A percentile compares a stretch with the other conserved stretches of the same genome.
phyloP scores from a whole-genome alignment of 345 rosid species.

The Lepidium aucheri region DNA sequence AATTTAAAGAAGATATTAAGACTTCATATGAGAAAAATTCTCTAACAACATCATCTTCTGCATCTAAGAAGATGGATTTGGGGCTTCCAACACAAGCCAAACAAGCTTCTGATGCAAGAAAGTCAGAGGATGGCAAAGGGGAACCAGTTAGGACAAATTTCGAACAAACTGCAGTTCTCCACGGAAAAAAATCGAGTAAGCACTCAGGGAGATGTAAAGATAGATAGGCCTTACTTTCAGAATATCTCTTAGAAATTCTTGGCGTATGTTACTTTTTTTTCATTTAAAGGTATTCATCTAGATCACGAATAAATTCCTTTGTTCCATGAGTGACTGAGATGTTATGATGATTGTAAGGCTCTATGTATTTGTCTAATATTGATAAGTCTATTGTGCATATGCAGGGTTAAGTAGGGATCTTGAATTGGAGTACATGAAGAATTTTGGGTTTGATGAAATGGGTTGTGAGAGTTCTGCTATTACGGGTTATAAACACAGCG shows the following conservation, averaged over 20 bases:
- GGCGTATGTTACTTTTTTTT: background rate
- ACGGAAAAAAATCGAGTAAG: background rate
- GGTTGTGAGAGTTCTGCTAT: constrained; percentile 46
- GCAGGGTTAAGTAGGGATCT: background rate
- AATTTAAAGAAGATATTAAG: background rate
- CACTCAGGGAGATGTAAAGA: background rate
- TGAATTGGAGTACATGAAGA: constrained; percentile 19
- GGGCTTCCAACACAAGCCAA: constrained; percentile 22
- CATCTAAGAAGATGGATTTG: constrained; percentile 13
- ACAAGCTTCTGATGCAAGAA: constrained; percentile 13
- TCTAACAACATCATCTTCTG: constrained; percentile 24
- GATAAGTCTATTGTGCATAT: background rate
- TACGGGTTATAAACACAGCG: constrained; percentile 32
- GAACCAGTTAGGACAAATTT: constrained; percentile 3
- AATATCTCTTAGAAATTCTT: background rate
- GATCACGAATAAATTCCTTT: background rate
- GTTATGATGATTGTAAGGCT: background rate
- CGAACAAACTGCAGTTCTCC: background rate
- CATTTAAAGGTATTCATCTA: background rate
- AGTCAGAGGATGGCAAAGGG: constrained; percentile 23
- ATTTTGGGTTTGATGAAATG: constrained; percentile 40
- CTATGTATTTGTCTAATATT: background rate
- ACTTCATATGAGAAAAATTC: constrained; percentile 1
- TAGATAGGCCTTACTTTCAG: background rate
- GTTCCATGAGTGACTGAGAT: background rate